Base-by-base conservation (phyloP, 257 asterid species). In the Rauvolfia tetraphylla region DNA sequence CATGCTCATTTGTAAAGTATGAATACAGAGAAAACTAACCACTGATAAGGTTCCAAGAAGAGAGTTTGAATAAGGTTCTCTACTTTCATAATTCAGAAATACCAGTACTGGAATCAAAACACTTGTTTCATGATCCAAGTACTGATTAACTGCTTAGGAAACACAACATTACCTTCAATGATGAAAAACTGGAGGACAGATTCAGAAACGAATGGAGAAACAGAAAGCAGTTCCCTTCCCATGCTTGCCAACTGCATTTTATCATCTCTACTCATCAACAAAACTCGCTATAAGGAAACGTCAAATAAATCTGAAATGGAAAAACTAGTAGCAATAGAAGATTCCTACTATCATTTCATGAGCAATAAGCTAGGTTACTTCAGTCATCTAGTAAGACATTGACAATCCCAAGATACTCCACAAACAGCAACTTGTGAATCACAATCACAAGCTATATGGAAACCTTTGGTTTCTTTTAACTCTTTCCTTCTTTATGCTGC, bases 171-270 rank as follows among this genome's bases (percentile, higher is more conserved):
- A 95, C 98, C 98, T 91, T 92, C 63, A 80, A 70, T 70, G 96
- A 89, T 69, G 86, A 86, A 74, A 90, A 81, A 73, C 79, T 75
- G 74, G 90, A 74, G 81, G 81, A 87, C 70, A 86, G 76, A 77
- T 87, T 86, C 77, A 81, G 36, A 75, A 90, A 79, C 88, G 88
- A 74, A 42, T 69, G 89, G 74, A 78, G 78, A 85, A 81, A 85
- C 70, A 76, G 56, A 81, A 83, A 88, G 80, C 86, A 48, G 71
- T 80, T 86, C 73, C 87, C 83, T 81, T 87, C 98, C 86, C 87
- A 77, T 74, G 82, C 78, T 77, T 83, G 92, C 89, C 88, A 90
- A 89, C 98, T 95, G 89, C 84, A 87, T 88, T 65, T 51, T 25
- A 72, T 69, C 46, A 68, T 62, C 69, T 75, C 54, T 61, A 20